A percentile compares a stretch with the other conserved stretches of the same genome.
Conservation (phyloP, 495 filamentous ascomycete genomes). For the Cairneyella variabilis region DNA sequence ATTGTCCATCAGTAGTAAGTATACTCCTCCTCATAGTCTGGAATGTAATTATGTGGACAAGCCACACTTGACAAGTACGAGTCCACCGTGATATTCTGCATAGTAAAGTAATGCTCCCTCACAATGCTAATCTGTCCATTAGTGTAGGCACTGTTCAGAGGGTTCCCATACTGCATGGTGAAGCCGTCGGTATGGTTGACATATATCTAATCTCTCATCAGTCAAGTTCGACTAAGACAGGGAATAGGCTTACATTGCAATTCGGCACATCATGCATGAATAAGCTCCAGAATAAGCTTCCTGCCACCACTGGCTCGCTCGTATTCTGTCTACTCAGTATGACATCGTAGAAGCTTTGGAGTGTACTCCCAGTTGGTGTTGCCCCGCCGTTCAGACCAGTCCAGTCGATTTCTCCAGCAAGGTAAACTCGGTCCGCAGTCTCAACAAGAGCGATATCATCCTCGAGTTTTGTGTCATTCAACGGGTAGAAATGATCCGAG, state of each 20-base stretch:
- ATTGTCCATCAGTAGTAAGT: slow-evolving; percentile 8
- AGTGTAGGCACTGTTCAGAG: slow-evolving; percentile 35
- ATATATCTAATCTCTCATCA: slow-evolving; percentile 27
- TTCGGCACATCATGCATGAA: slow-evolving; percentile 49
- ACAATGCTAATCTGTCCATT: slow-evolving; percentile 42
- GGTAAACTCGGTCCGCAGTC: slow-evolving; percentile 40
- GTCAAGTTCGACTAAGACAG: background rate
- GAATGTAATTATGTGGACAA: slow-evolving; percentile 23
- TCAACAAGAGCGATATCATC: slow-evolving; percentile 38
- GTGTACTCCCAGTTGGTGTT: slow-evolving; percentile 31
- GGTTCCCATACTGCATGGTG: slow-evolving; percentile 43
- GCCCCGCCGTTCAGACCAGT: slow-evolving; percentile 30
- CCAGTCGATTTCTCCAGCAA: slow-evolving; percentile 53
- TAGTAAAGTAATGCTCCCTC: slow-evolving; percentile 41
- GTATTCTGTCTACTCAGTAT: slow-evolving; percentile 37
- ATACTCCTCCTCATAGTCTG: slow-evolving; percentile 21
- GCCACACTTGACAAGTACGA: slow-evolving; percentile 17
- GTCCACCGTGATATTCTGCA: slow-evolving; percentile 29
- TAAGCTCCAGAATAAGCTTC: slow-evolving; percentile 47
- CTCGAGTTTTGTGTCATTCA: slow-evolving; percentile 39
- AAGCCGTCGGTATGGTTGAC: slow-evolving; percentile 41
- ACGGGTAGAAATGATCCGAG: slow-evolving; percentile 50
- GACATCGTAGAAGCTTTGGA: slow-evolving; percentile 40
- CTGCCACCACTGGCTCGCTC: slow-evolving; percentile 27
- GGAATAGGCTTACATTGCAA: slow-evolving; percentile 34